A percentile compares a stretch with the other conserved stretches of the same genome.
Conservation (phyloP, 192 early-diverging fungal genomes). For the Coemansia sp. region DNA sequence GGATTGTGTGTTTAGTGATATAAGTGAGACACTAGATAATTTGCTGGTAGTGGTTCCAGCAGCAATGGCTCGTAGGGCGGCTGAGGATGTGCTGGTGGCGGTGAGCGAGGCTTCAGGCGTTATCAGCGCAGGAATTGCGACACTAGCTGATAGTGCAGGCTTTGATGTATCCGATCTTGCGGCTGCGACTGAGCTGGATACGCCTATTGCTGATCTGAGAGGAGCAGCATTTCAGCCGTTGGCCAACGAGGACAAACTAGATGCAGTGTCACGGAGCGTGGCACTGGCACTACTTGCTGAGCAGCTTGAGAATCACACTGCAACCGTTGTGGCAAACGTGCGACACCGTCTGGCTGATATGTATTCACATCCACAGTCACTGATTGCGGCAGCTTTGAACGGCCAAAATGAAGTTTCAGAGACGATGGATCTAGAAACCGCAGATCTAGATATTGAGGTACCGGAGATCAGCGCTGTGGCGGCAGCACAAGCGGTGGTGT, state of each 20-base stretch:
- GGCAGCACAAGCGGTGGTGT: slow-evolving; percentile 7
- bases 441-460: not conserved
- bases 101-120: not conserved
- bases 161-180: not conserved
- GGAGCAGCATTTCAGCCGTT: slow-evolving; percentile 26
- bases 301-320: slow-evolving; percentile 14
- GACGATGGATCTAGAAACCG: not conserved
- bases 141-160: slow-evolving; percentile 4
- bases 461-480: not conserved
- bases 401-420: not conserved
- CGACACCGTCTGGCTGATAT: not conserved
- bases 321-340: slow-evolving; percentile 2
- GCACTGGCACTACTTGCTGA: slow-evolving; percentile 19
- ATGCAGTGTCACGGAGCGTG: slow-evolving; percentile 15
- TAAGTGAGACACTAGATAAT: slow-evolving; percentile 20
- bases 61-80: slow-evolving; percentile 8
- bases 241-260: slow-evolving; percentile 25
- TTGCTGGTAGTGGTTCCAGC: slow-evolving; percentile 25
- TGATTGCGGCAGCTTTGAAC: not conserved
- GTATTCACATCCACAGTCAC: not conserved
- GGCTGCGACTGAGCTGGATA: not conserved
- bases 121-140: not conserved
- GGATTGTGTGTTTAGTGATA: slow-evolving; percentile 24
- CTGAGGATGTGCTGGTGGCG: slow-evolving; percentile 5
- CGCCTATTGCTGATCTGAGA: not conserved